Evolutionary conservation across 2,329 filamentous ascomycete species (phyloP).

Genomic region (Ceratocystis destructans): DNA sequence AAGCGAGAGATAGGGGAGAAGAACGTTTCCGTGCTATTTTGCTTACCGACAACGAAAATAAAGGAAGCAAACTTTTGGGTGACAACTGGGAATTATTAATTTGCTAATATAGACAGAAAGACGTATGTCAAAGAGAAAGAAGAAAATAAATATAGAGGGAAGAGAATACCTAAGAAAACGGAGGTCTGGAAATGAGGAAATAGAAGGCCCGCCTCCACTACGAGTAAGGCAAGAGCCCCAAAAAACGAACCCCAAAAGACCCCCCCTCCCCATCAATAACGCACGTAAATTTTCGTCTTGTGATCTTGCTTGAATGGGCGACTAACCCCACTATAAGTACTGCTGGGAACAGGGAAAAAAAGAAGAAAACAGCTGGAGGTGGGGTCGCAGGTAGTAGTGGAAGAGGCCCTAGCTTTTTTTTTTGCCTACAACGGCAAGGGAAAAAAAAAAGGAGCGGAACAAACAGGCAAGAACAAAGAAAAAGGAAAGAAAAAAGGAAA

Average conservation of each 20-base stretch:
- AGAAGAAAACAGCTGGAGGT: no score
- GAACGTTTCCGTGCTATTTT: not conserved
- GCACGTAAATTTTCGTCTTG: no score
- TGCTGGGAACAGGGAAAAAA: no score
- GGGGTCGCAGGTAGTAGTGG: not conserved
- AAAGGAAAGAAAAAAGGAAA: not conserved
- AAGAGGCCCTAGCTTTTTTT: not conserved
- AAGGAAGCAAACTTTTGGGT: constrained; percentile 11
- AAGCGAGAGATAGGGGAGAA: no score
- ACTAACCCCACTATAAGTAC: no score
- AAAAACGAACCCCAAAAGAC: no score
- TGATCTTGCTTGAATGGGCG: no score
- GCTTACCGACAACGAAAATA: not conserved
- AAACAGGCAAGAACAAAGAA: not conserved
- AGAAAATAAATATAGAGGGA: constrained; percentile 9
- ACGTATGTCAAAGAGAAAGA: constrained; percentile 9
- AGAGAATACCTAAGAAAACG: constrained; percentile 2
- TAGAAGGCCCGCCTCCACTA: not conserved
- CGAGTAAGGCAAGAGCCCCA: not conserved
- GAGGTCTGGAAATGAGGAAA: not conserved
- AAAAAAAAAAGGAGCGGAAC: not conserved
- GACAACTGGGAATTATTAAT: constrained; percentile 14
- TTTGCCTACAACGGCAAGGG: not conserved
- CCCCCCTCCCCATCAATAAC: no score
- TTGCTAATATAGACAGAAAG: not conserved